phyloP scores from a whole-genome alignment of 2,329 filamentous ascomycete genomes.

The Coniochaeta sp. region DNA sequence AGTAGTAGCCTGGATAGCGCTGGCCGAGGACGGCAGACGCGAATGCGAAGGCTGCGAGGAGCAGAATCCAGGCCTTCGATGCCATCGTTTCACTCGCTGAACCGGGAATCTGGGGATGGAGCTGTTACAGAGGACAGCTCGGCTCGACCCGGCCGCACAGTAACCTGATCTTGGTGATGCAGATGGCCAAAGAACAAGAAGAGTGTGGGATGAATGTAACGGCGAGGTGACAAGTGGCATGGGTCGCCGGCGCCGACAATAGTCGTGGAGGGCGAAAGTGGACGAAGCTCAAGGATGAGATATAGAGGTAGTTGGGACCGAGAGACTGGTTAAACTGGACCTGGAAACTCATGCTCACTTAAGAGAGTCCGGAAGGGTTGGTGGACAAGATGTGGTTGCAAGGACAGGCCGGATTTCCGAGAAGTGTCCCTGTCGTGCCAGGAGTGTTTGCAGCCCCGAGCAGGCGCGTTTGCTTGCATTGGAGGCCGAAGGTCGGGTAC shows the following conservation, averaged over 20 bases:
- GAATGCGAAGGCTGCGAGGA: neutral
- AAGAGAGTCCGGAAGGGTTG: neutral
- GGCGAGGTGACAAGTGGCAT: neutral
- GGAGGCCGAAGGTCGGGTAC: neutral
- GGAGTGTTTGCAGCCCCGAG: neutral
- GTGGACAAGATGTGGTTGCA: neutral
- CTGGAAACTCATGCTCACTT: constrained; percentile 1
- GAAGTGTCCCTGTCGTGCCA: neutral
- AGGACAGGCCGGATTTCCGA: neutral
- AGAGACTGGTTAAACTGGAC: neutral
- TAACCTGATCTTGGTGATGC: neutral
- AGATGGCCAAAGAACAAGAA: neutral
- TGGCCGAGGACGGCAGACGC: neutral
- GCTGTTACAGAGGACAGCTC: neutral
- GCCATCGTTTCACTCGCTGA: neutral
- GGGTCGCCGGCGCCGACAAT: neutral
- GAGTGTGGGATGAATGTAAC: neutral
- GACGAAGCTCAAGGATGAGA: neutral
- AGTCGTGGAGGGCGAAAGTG: neutral
- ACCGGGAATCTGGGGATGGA: neutral
- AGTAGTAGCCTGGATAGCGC: constrained; percentile 23
- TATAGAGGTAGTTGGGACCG: neutral
- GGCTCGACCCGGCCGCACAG: neutral
- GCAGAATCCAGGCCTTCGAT: neutral
- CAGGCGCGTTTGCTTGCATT: neutral